Percentiles rank a stretch among this genome's conserved stretches.
Evolutionary conservation across 1,139 yeast genomes (phyloP).

Genomic region (Geotrichum histeridarum): DNA sequence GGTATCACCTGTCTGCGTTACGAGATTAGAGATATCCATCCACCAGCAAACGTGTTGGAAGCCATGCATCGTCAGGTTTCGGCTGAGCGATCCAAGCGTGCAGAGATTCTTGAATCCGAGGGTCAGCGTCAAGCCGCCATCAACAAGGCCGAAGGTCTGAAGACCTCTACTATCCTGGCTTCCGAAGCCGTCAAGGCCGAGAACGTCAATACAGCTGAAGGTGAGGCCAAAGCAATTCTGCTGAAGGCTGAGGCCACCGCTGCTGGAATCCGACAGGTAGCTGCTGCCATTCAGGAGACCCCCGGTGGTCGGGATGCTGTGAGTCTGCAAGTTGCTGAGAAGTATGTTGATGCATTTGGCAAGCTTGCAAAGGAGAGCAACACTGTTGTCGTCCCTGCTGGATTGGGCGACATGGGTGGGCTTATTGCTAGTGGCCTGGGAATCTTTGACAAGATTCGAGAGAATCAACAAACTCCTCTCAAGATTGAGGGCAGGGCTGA

Average conservation of each 20-base stretch:
- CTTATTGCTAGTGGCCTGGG: conserved; percentile 75
- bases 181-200: conserved; percentile 72
- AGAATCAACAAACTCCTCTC: not conserved
- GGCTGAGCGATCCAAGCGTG: conserved; percentile 81
- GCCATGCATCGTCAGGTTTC: conserved; percentile 89
- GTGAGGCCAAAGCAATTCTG: conserved; percentile 67
- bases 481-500: not conserved
- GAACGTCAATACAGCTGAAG: conserved; percentile 58
- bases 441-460: conserved; percentile 48
- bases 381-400: conserved; percentile 72
- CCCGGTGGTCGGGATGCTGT: conserved; percentile 76
- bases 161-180: conserved; percentile 80
- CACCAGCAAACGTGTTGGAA: conserved; percentile 76
- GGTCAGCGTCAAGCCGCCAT: conserved; percentile 75
- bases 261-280: conserved; percentile 58
- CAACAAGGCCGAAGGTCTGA: conserved; percentile 78
- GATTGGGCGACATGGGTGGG: conserved; percentile 67
- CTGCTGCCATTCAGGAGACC: conserved; percentile 60
- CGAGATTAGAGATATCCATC: conserved; percentile 84
- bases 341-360: conserved; percentile 75
- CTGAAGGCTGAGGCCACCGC: conserved; percentile 72
- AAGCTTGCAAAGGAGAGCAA: conserved; percentile 78
- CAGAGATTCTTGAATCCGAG: conserved; percentile 81
- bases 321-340: conserved; percentile 73
- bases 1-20: conserved; percentile 80